phyloP scores from a whole-genome alignment of 495 filamentous ascomycete genomes.

The Staphylotrichum longicolle region DNA sequence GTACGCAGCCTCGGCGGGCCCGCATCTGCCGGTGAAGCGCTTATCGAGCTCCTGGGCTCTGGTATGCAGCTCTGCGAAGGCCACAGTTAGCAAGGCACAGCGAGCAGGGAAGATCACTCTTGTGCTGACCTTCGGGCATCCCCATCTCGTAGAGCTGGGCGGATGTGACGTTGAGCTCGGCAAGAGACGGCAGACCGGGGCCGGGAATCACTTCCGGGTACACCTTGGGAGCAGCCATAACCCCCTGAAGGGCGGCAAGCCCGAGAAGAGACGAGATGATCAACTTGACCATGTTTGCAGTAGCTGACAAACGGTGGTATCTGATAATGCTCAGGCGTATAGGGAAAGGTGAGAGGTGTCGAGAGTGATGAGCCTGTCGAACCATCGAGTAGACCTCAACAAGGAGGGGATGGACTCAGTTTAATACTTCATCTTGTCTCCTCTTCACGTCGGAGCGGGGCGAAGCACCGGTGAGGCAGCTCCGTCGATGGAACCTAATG shows the following conservation, averaged over 20 bases:
- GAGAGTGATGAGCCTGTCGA: neutral
- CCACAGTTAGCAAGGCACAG: neutral
- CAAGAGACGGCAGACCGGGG: slow-evolving; percentile 8
- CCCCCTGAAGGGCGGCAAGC: no score
- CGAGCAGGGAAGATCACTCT: neutral
- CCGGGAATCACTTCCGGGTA: slow-evolving; percentile 13
- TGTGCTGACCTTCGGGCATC: neutral
- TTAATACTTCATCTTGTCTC: neutral
- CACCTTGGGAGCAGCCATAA: no score
- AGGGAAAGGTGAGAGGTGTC: neutral
- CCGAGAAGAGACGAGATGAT: no score
- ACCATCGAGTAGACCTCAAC: neutral
- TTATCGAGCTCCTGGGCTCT: neutral
- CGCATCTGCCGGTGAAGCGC: neutral
- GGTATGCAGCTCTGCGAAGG: neutral
- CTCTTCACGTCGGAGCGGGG: neutral
- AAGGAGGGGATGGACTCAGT: neutral
- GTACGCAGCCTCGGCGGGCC: neutral
- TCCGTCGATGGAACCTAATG: neutral
- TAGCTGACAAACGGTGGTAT: neutral
- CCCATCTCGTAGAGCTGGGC: slow-evolving; percentile 8
- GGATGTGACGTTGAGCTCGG: slow-evolving; percentile 4
- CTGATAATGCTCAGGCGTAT: neutral
- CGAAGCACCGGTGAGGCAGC: neutral
- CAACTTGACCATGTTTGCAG: neutral